These are phyloP conservation scores for Capronia epimyces DNA, from an alignment of 2,329 filamentous ascomycete genomes.

Conservation along the genomic window DNA sequence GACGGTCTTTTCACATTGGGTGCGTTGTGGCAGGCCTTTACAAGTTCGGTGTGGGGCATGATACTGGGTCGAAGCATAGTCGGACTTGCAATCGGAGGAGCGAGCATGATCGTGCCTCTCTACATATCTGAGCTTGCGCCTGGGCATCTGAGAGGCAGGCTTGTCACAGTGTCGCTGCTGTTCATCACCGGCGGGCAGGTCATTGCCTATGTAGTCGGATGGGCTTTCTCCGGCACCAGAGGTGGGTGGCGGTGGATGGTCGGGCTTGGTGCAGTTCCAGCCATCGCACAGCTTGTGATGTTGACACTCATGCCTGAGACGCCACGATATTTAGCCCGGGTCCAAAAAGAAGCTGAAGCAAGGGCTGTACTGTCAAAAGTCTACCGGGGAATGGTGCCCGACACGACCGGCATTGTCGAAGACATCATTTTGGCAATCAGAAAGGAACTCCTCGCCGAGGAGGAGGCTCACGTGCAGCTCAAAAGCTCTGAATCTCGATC, in stretches of 20 bases:
- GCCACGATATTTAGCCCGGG: conserved; percentile 77
- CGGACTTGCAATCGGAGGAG: conserved; percentile 44
- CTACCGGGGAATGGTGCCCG: conserved; percentile 45
- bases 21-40: conserved; percentile 40
- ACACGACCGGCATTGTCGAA: conserved; percentile 48
- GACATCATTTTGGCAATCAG: conserved; percentile 64
- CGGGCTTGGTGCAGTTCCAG: conserved; percentile 73
- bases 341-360: conserved; percentile 58
- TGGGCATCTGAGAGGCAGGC: conserved; percentile 64
- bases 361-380: conserved; percentile 60
- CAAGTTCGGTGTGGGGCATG: conserved; percentile 42
- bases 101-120: conserved; percentile 74
- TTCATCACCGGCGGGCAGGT: conserved; percentile 87
- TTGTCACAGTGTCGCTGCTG: conserved; percentile 76
- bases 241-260: conserved; percentile 89
- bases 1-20: conserved; percentile 44
- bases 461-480: conserved; percentile 39
- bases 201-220: conserved; percentile 79
- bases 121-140: conserved; percentile 87
- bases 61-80: conserved; percentile 44
- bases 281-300: conserved; percentile 62
- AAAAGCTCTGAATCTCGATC: conserved; percentile 7
- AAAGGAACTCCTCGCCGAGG: conserved; percentile 66
- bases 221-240: conserved; percentile 57
- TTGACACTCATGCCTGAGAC: conserved; percentile 77